Conservation (phyloP, 2,329 filamentous ascomycete species). For the Chlorencoelia australis region DNA sequence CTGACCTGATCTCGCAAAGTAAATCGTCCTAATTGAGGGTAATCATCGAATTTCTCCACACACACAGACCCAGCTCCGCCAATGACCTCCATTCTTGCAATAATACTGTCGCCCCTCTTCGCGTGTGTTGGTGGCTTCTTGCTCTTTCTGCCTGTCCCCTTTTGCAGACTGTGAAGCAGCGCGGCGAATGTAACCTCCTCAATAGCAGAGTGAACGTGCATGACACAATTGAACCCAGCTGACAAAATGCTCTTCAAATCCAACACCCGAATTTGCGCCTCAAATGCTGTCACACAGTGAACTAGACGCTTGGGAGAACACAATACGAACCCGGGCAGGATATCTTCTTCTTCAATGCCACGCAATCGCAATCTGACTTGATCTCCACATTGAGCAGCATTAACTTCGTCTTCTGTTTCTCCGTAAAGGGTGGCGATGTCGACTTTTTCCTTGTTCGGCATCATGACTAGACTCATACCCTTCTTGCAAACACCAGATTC, state of each 20-base stretch:
- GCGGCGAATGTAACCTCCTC: constrained; percentile 91
- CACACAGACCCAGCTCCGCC: constrained; percentile 81
- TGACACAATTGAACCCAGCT: constrained; percentile 93
- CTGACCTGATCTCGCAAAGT: constrained; percentile 77
- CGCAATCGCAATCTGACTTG: constrained; percentile 87
- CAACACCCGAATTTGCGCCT: constrained; percentile 92
- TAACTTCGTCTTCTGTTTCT: constrained; percentile 89
- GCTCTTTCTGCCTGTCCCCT: constrained; percentile 86
- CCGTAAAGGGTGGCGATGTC: constrained; percentile 81
- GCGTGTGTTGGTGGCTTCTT: constrained; percentile 90
- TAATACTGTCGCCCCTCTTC: constrained; percentile 72
- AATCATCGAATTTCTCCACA: constrained; percentile 90
- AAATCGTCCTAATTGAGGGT: constrained; percentile 86
- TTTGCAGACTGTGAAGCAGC: constrained; percentile 88
- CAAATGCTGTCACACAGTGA: constrained; percentile 80
- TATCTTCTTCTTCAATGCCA: constrained; percentile 95
- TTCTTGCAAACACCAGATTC: constrained; percentile 93
- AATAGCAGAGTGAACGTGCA: constrained; percentile 94
- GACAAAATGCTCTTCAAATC: constrained; percentile 91
- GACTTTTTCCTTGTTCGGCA: constrained; percentile 82
- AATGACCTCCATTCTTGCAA: constrained; percentile 80
- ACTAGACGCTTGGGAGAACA: constrained; percentile 91
- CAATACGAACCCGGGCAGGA: constrained; percentile 88
- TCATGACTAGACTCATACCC: constrained; percentile 76
- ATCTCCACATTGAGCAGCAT: constrained; percentile 77